Evolutionary conservation across 2,329 filamentous ascomycete genomes (phyloP).

Genomic region (Dothidotthia symphoricarpi): DNA sequence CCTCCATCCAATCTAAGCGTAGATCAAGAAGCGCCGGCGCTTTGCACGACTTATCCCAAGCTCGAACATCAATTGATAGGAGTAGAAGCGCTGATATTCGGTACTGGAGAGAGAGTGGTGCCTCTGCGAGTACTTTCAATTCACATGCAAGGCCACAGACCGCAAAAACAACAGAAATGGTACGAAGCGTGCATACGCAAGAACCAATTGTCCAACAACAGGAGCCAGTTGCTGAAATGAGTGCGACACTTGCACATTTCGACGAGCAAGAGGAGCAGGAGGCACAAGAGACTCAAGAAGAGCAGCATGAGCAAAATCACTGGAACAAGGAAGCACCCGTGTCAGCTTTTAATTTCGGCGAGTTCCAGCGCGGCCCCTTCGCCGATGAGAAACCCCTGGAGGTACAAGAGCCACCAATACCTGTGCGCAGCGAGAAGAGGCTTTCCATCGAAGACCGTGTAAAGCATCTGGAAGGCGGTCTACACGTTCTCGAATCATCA

Average conservation of each 20-base stretch:
- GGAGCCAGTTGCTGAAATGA: slow-evolving; percentile 23
- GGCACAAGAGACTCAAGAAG: slow-evolving; percentile 3
- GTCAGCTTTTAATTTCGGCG: slow-evolving; percentile 40
- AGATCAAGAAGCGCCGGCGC: slow-evolving; percentile 41
- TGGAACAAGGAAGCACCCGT: slow-evolving; percentile 17
- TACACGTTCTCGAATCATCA: slow-evolving; percentile 32
- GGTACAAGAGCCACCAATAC: slow-evolving; percentile 11
- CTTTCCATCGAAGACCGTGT: slow-evolving; percentile 39
- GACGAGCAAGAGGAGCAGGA: slow-evolving; percentile 16
- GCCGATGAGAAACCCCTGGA: slow-evolving; percentile 17
- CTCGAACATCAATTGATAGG: slow-evolving; percentile 22
- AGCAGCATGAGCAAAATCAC: slow-evolving; percentile 3
- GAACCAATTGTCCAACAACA: slow-evolving; percentile 20
- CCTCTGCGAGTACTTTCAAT: slow-evolving; percentile 35
- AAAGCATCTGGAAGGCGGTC: slow-evolving; percentile 30
- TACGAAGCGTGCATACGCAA: slow-evolving; percentile 24
- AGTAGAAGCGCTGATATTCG: slow-evolving; percentile 38
- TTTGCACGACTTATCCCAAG: slow-evolving; percentile 33
- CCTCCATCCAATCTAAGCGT: slow-evolving; percentile 26
- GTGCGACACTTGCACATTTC: slow-evolving; percentile 22
- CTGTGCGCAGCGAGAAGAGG: slow-evolving; percentile 18
- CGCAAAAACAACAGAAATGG: slow-evolving; percentile 33
- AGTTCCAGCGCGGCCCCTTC: slow-evolving; percentile 27
- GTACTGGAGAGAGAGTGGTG: slow-evolving; percentile 38
- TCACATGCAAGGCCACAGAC: slow-evolving; percentile 32